Evolutionary conservation across 257 asterid genomes (phyloP), one percentile per base, ranked within the genome.

Genomic region (Rubia yunnanensis): DNA sequence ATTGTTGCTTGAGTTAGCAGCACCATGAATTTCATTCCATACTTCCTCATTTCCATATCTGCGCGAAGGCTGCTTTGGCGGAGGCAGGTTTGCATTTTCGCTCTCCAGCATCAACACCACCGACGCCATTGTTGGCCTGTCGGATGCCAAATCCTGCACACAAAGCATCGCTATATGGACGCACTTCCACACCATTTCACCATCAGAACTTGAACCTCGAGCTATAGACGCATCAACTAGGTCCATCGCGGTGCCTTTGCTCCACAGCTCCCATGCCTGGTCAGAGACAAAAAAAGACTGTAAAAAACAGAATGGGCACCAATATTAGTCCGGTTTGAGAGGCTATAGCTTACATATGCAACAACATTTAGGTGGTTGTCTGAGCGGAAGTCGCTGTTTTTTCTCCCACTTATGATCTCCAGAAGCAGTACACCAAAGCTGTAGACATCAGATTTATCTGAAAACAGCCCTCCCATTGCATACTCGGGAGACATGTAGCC

Each of bases 401-500:
- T 78, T 67, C 80, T 72, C 34, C 96, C 95, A 4, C 84, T 80
- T 62, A 92, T 48, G 57, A 92, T 88, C 88, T 92, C 98, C 71
- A 92, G 72, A 26, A 92, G 69, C 76, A 92, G 72, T 27, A 92
- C 78, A 1, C 98, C 98, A 5, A 88, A 88, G 83, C 98, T 92
- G 20, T 88, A 88, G 35, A 92, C 96, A 67, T 92, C 98, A 9
- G 96, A 88, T 66, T 88, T 92, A 35, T 86, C 76, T 7, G 98
- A 92, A 77, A 88, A 88, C n/a, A 79, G 68, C 8, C 98, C 98
- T 67, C 85, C 95, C 98, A 92, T 89, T 27, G 98, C 98, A 78
- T 92, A 92, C 68, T 92, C 98, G 2, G 96, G 96, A 31, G 98
- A 94, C 96, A 92, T 86, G 72, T 88, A 92, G 35, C 98, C 98